These are phyloP conservation scores for Pyronema domesticum DNA, from an alignment of 495 filamentous ascomycete genomes.

Conservation along the genomic window DNA sequence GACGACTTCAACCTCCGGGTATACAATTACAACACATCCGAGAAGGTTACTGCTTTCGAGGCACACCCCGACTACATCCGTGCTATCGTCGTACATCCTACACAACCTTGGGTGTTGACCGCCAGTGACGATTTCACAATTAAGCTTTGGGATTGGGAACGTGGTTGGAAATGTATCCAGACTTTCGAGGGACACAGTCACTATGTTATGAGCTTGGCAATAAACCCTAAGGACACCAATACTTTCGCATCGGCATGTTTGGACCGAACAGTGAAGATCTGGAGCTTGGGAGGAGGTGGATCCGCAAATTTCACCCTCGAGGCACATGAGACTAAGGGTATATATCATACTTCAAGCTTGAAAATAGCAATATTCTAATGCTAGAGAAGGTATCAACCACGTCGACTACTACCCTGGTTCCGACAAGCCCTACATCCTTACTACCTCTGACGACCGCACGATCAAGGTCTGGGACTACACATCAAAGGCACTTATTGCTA, in stretches of 20 bases:
- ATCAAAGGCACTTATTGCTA: conserved; percentile 90
- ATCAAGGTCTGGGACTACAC: conserved; percentile 99
- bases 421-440: conserved; percentile 92
- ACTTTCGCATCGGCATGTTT: conserved; percentile 94
- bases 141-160: conserved; percentile 98
- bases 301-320: conserved; percentile 91
- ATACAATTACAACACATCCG: conserved; percentile 98
- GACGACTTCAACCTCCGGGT: conserved; percentile 95
- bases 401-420: conserved; percentile 94
- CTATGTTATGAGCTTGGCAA: conserved; percentile 98
- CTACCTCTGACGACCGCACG: conserved; percentile 85
- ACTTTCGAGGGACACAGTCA: conserved; percentile 97
- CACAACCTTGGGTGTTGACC: conserved; percentile 88
- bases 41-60: conserved; percentile 97
- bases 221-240: conserved; percentile 98
- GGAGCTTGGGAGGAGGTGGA: conserved; percentile 70
- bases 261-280: conserved; percentile 95
- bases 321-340: conserved; percentile 89
- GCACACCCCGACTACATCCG: conserved; percentile 98
- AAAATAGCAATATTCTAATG: not conserved
- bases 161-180: conserved; percentile 92
- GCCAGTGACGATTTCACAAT: conserved; percentile 99
- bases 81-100: conserved; percentile 90
- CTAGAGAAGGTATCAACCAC: conserved; percentile 49
- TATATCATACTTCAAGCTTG: not conserved